Percentiles rank a stretch among this genome's conserved stretches.
phyloP scores from a whole-genome alignment of 2,329 filamentous ascomycete genomes.

The Malbranchea zuffiana region DNA sequence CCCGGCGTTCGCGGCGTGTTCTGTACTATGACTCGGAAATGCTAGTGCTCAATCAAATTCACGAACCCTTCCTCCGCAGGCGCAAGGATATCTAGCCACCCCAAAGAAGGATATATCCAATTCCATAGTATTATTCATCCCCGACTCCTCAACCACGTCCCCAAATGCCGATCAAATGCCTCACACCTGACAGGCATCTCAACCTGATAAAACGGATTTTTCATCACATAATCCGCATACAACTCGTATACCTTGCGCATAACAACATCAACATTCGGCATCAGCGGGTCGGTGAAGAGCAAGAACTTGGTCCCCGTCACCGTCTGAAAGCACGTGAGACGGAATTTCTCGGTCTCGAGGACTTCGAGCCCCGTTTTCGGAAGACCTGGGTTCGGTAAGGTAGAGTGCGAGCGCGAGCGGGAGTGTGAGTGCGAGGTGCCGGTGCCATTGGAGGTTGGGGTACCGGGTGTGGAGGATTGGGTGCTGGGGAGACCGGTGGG shows the following conservation, averaged over 20 bases:
- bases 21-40: not conserved
- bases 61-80: not conserved
- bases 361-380: constrained; percentile 65
- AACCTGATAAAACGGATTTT: constrained; percentile 96
- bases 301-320: constrained; percentile 91
- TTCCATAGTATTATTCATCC: constrained; percentile 31
- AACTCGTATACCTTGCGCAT: constrained; percentile 83
- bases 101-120: not conserved
- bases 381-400: constrained; percentile 24
- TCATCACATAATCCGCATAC: constrained; percentile 97
- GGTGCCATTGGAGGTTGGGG: constrained; percentile 18
- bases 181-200: constrained; percentile 97
- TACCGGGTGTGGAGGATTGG: constrained; percentile 25
- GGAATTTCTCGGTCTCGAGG: constrained; percentile 86
- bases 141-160: constrained; percentile 61
- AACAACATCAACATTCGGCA: constrained; percentile 71
- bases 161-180: constrained; percentile 79
- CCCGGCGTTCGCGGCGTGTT: constrained; percentile 5
- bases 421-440: constrained; percentile 20
- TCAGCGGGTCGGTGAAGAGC: constrained; percentile 82
- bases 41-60: not conserved
- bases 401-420: constrained; percentile 22
- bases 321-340: constrained; percentile 91
- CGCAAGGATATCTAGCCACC: not conserved
- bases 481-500: constrained; percentile 19